Conservation (phyloP, 2,329 filamentous ascomycete species). For the Hymenoscyphus fructigenus region DNA sequence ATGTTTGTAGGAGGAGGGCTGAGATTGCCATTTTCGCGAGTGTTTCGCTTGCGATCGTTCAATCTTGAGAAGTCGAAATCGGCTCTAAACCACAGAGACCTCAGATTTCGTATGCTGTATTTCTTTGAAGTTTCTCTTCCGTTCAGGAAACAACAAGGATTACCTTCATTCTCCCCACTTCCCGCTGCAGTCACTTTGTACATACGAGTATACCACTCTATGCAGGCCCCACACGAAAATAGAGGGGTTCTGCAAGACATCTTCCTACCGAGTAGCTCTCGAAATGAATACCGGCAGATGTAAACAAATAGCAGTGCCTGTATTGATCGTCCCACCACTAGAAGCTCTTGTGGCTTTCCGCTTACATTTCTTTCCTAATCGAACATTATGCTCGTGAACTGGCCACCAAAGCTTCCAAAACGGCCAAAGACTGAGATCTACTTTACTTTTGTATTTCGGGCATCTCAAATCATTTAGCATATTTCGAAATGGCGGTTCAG, state of each 20-base stretch:
- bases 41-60: neutral
- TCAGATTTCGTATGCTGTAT: neutral
- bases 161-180: neutral
- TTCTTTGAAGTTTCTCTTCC: neutral
- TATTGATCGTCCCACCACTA: too few relatives aligned
- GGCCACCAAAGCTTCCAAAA: too few relatives aligned
- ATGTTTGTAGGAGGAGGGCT: neutral
- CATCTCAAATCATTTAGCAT: too few relatives aligned
- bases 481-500: conserved; percentile 5
- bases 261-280: neutral
- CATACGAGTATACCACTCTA: neutral
- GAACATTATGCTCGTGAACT: too few relatives aligned
- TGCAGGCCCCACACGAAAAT: conserved; percentile 3
- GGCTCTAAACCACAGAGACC: too few relatives aligned
- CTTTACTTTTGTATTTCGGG: too few relatives aligned
- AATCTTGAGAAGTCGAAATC: neutral
- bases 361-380: too few relatives aligned
- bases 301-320: too few relatives aligned
- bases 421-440: too few relatives aligned
- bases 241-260: neutral
- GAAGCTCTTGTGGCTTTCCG: too few relatives aligned
- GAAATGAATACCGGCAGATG: too few relatives aligned
- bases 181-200: neutral
- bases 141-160: too few relatives aligned
- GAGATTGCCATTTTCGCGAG: neutral